phyloP scores from a whole-genome alignment of 352 stramenopile genomes.

The Phytophthora multivora region DNA sequence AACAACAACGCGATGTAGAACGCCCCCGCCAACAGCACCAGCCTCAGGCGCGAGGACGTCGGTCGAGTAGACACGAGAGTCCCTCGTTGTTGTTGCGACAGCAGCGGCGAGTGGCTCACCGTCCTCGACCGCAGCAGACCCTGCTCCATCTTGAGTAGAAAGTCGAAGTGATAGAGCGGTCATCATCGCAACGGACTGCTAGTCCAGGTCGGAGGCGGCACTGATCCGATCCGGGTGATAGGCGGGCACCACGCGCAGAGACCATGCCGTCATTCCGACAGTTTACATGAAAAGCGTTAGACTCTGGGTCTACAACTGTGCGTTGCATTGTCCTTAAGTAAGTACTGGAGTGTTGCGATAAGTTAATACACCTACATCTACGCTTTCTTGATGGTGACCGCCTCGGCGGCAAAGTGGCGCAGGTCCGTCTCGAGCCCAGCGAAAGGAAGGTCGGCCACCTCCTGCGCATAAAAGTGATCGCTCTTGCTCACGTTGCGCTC shows the following conservation, averaged over 20 bases:
- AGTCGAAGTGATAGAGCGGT: constrained; percentile 4
- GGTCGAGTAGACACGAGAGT: neutral
- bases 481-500: constrained; percentile 39
- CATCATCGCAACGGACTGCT: neutral
- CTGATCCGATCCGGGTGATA: constrained; percentile 22
- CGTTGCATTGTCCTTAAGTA: too few species aligned
- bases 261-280: neutral
- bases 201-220: neutral
- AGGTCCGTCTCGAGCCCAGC: constrained; percentile 28
- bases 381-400: constrained; percentile 24
- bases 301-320: neutral
- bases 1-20: constrained; percentile 18
- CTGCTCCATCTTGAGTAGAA: constrained; percentile 20
- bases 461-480: constrained; percentile 30
- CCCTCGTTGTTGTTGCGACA: neutral
- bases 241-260: constrained; percentile 18
- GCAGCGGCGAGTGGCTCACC: constrained; percentile 5
- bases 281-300: neutral
- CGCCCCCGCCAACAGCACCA: constrained; percentile 11
- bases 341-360: constrained; percentile 11
- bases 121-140: constrained; percentile 14
- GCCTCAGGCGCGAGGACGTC: constrained; percentile 2
- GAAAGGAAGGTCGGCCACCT: constrained; percentile 26
- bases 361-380: constrained; percentile 20
- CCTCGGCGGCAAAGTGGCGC: constrained; percentile 32